A percentile compares a stretch with the other conserved stretches of the same genome.
These are phyloP conservation scores for Apium graveolens DNA, from an alignment of 129 eudicot species.

Conservation along the genomic window DNA sequence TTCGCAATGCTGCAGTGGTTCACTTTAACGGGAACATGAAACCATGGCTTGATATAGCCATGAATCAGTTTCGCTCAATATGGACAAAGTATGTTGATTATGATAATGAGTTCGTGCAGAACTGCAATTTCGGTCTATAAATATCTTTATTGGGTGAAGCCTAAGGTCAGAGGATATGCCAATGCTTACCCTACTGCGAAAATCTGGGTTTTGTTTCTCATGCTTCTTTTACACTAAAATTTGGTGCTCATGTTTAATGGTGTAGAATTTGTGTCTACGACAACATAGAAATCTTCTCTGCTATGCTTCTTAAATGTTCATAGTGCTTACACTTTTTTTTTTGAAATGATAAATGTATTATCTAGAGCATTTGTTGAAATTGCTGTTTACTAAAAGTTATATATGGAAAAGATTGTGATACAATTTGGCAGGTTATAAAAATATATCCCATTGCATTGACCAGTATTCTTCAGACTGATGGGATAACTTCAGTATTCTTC, in stretches of 20 bases:
- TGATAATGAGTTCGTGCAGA: slow-evolving; percentile 18
- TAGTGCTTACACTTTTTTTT: slow-evolving; percentile 22
- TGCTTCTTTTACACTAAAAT: slow-evolving; percentile 31
- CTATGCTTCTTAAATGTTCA: slow-evolving; percentile 34
- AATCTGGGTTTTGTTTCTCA: slow-evolving; percentile 19
- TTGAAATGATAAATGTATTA: slow-evolving; percentile 7
- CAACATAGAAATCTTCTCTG: slow-evolving; percentile 30
- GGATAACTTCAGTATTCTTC: not conserved
- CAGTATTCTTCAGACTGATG: not conserved
- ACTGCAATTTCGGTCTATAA: slow-evolving; percentile 25
- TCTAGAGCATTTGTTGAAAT: not conserved
- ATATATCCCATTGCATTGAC: not conserved
- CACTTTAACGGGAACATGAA: slow-evolving; percentile 24
- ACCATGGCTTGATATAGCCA: slow-evolving; percentile 22
- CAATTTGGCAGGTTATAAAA: not conserved
- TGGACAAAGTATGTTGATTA: slow-evolving; percentile 26
- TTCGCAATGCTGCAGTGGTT: slow-evolving; percentile 16
- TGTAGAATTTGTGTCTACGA: slow-evolving; percentile 19
- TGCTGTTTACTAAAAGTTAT: not conserved
- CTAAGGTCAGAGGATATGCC: slow-evolving; percentile 19
- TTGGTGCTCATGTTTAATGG: slow-evolving; percentile 19
- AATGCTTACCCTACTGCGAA: slow-evolving; percentile 22
- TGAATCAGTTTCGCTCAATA: slow-evolving; percentile 17
- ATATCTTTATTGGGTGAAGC: slow-evolving; percentile 13
- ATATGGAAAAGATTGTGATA: not conserved